A percentile compares a stretch with the other conserved stretches of the same genome.
phyloP scores from a whole-genome alignment of 2,329 filamentous ascomycete species.

The Aspergillus costaricaensis region DNA sequence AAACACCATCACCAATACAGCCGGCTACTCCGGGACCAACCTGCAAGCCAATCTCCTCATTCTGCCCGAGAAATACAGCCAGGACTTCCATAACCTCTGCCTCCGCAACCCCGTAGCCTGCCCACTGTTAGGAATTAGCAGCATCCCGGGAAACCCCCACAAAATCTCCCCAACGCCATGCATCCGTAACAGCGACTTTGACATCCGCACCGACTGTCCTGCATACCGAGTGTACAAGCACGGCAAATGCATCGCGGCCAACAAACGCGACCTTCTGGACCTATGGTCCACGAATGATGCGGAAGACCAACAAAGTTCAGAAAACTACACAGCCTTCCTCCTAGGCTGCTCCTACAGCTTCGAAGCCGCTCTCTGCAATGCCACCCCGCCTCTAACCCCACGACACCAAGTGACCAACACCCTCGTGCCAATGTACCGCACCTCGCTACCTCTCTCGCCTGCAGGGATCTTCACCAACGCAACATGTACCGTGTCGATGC shows the following conservation, averaged over 20 bases:
- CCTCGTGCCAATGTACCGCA: constrained; percentile 65
- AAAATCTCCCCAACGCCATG: constrained; percentile 23
- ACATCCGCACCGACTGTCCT: constrained; percentile 61
- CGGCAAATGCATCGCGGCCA: constrained; percentile 43
- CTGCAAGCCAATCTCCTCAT: constrained; percentile 66
- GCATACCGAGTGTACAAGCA: constrained; percentile 61
- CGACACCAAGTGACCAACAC: constrained; percentile 52
- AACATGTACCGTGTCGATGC: constrained; percentile 65
- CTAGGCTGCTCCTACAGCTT: constrained; percentile 68
- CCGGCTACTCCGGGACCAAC: constrained; percentile 56
- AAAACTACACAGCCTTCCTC: constrained; percentile 62
- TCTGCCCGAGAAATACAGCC: constrained; percentile 58
- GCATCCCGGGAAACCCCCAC: constrained; percentile 40
- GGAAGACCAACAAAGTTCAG: background rate
- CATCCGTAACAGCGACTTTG: constrained; percentile 43
- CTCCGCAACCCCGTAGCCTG: constrained; percentile 64
- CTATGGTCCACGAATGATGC: constrained; percentile 51
- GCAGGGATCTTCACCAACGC: constrained; percentile 59
- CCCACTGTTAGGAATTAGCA: constrained; percentile 56
- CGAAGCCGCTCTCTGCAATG: constrained; percentile 56
- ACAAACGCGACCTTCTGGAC: constrained; percentile 45
- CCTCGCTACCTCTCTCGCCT: constrained; percentile 57
- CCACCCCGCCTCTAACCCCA: constrained; percentile 50
- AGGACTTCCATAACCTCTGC: constrained; percentile 62
- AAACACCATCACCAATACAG: constrained; percentile 49